These are phyloP conservation scores for Volutella citrinella DNA, from an alignment of 2,329 filamentous ascomycete genomes.

Conservation along the genomic window DNA sequence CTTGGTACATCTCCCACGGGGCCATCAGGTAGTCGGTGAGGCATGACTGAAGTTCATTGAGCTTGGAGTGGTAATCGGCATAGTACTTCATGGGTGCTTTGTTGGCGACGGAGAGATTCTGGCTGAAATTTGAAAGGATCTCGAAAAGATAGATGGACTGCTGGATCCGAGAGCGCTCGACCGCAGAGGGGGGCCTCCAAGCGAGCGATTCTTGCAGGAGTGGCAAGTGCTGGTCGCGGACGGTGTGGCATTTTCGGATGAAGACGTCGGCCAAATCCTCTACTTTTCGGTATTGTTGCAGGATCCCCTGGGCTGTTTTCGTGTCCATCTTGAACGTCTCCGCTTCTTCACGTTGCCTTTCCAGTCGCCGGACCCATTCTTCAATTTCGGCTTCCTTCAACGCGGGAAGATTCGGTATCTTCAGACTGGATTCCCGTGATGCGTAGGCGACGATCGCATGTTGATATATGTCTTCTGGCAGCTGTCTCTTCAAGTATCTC, in stretches of 20 bases:
- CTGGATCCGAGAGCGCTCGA: constrained; percentile 5
- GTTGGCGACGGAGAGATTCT: neutral
- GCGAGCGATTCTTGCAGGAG: constrained; percentile 1
- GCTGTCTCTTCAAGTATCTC: constrained; percentile 1
- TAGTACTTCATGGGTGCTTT: neutral
- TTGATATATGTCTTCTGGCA: constrained; percentile 2
- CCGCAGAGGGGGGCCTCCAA: neutral
- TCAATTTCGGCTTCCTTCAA: neutral
- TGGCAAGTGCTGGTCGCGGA: constrained; percentile 1
- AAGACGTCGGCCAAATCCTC: constrained; percentile 1
- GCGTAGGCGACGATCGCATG: neutral
- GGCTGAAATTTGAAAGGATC: constrained; percentile 3
- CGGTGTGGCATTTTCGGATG: constrained; percentile 2
- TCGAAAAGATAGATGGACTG: constrained; percentile 10
- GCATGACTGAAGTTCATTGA: constrained; percentile 1
- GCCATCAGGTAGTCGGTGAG: constrained; percentile 5
- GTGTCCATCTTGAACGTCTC: neutral
- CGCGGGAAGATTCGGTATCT: neutral
- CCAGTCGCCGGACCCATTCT: neutral
- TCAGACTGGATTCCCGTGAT: neutral
- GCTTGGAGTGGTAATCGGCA: neutral
- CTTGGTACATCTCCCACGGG: constrained; percentile 15
- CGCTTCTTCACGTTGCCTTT: constrained; percentile 8
- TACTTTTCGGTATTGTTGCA: constrained; percentile 1
- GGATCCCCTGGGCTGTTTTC: neutral